These are phyloP conservation scores for Auriscalpium microsporum DNA, from an alignment of 768 basidiomycete species.

Conservation along the genomic window DNA sequence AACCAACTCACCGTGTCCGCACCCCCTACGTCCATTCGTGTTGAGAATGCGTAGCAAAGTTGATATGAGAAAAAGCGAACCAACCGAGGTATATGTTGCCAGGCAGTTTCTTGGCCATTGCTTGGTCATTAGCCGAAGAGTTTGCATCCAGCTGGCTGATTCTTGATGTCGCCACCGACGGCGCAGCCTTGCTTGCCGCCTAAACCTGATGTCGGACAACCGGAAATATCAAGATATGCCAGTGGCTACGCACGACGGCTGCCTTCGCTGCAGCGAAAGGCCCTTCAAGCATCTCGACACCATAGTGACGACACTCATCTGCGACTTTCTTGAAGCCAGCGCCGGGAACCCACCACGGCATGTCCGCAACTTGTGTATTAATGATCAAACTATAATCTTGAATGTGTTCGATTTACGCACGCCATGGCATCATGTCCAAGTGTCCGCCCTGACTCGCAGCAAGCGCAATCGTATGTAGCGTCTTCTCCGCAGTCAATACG, in stretches of 20 bases:
- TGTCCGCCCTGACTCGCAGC: slow-evolving; percentile 34
- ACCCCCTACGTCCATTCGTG: background rate
- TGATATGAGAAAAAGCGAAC: background rate
- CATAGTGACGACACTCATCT: slow-evolving; percentile 13
- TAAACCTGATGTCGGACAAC: background rate
- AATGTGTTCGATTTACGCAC: slow-evolving; percentile 14
- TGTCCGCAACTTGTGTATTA: slow-evolving; percentile 11
- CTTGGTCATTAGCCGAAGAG: background rate
- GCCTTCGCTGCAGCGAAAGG: slow-evolving; percentile 16
- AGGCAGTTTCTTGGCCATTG: background rate
- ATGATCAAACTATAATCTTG: background rate
- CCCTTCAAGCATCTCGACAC: slow-evolving; percentile 16
- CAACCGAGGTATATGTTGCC: background rate
- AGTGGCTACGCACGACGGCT: slow-evolving; percentile 12
- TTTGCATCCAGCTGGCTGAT: background rate
- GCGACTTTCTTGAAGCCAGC: slow-evolving; percentile 18
- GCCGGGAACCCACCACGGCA: slow-evolving; percentile 22
- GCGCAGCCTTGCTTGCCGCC: background rate
- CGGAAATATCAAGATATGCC: background rate
- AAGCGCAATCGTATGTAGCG: slow-evolving; percentile 24
- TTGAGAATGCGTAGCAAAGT: background rate
- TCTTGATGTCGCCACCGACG: background rate
- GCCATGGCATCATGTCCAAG: slow-evolving; percentile 33
- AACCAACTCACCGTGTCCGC: background rate
- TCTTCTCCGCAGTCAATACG: slow-evolving; percentile 32